Base-by-base conservation (phyloP, 129 eudicot species). In the Artemisia annua region DNA sequence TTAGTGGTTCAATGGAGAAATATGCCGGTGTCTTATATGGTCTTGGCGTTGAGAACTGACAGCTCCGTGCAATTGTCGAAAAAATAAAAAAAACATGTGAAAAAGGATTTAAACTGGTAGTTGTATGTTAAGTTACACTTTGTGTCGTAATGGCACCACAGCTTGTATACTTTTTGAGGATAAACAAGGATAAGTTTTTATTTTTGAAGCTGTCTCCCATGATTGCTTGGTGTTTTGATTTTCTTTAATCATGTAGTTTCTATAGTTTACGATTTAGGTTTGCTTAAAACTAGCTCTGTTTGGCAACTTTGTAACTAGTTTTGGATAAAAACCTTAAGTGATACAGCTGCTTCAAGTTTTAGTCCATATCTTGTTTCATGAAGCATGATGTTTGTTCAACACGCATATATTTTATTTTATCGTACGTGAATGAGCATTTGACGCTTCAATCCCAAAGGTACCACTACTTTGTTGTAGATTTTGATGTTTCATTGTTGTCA, bases 11-110 rank as follows among this genome's bases (percentile, higher is more conserved):
- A 11, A 19, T 91, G 83, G 93, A 88, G 77, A 86, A 85, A 69
- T 88, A 88, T 72, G 85, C 96, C 6, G 97, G 97, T 79, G 96
- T 91, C 24, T 88, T 91, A 81, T 91, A 91, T 79, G 97, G 97
- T 51, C 75, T 92, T 79, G 96, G 97, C 46, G 88, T 85, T 78
- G 96, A 92, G 79, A 83, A 81, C 83, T 83, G 95, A 80, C 70
- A 67, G 80, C 30, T 20, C 16, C 12, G 51, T 39, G 9, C 20
- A 63, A 52, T 52, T 61, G 54, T 62, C 51, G 20, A n/a, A 49
- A 60, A n/a, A 63, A 63, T 43, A 67, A 22, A 39, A 62, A 48
- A 3, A 17, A 48, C 22, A 73, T 71, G 11, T 64, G 32, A 49
- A 75, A 61, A 28, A 30, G 63, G 55, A 7, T 39, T 39, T 39